These are phyloP conservation scores for Gentiana straminea DNA, from an alignment of 257 asterid species.

Conservation along the genomic window DNA sequence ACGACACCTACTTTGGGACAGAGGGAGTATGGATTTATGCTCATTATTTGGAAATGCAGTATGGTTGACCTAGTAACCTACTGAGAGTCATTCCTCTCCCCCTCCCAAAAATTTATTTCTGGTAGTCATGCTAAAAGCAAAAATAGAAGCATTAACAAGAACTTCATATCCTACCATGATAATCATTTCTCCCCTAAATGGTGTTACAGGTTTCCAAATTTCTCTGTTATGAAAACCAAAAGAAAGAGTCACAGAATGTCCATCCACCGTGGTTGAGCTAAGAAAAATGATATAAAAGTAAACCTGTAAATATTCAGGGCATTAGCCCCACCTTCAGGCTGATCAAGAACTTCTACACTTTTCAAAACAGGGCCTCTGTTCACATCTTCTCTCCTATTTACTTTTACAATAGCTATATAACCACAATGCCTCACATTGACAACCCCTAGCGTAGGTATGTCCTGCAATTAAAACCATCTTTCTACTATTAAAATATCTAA, in stretches of 20 bases:
- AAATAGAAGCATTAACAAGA: no score
- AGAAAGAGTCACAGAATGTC: background rate
- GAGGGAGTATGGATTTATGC: no score
- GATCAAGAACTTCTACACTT: slow-evolving; percentile 68
- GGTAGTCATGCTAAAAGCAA: no score
- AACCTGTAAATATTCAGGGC: slow-evolving; percentile 96
- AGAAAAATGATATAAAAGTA: background rate
- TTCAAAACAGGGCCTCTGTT: slow-evolving; percentile 29
- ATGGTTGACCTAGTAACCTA: no score
- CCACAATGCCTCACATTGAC: slow-evolving; percentile 73
- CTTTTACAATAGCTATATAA: slow-evolving; percentile 73
- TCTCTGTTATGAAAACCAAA: background rate
- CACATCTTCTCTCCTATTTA: slow-evolving; percentile 44
- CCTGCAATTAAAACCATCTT: slow-evolving; percentile 38
- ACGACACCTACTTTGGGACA: no score
- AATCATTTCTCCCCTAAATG: no score
- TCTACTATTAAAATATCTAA: background rate
- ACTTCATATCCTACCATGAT: no score
- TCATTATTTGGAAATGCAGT: no score
- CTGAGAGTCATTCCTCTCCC: no score
- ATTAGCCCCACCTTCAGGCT: slow-evolving; percentile 96
- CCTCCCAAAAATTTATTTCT: no score
- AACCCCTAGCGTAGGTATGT: slow-evolving; percentile 75
- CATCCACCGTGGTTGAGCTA: background rate
- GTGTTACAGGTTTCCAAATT: no score